Evolutionary conservation across 768 basidiomycete genomes (phyloP).

Genomic region (Trametes sanguinea): DNA sequence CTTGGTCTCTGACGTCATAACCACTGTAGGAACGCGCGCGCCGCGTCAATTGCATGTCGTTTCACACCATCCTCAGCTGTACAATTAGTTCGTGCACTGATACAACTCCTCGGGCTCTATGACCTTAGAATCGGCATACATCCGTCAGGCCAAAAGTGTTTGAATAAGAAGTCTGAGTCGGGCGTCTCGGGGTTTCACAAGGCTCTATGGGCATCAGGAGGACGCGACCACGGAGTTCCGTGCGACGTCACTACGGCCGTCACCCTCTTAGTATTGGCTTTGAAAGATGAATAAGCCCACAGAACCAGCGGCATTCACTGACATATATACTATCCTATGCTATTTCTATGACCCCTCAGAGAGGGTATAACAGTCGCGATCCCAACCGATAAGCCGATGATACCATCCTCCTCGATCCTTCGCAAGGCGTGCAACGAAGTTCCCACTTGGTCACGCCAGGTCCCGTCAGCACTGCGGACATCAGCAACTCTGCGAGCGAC

Average conservation of each 20-base stretch:
- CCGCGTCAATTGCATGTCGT: not conserved
- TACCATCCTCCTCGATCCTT: constrained; percentile 18
- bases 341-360: too few relatives aligned
- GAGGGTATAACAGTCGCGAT: constrained; percentile 1
- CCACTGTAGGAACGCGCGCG: too few relatives aligned
- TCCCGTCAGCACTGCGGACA: not conserved
- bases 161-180: too few relatives aligned
- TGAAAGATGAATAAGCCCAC: not conserved
- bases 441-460: not conserved
- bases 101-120: too few relatives aligned
- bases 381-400: constrained; percentile 22
- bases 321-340: too few relatives aligned
- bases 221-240: constrained; percentile 3
- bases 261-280: not conserved
- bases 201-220: not conserved
- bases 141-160: too few relatives aligned
- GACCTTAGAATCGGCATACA: too few relatives aligned
- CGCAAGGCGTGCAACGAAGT: not conserved
- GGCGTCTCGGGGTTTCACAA: too few relatives aligned
- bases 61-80: not conserved
- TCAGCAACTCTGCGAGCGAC: constrained; percentile 12
- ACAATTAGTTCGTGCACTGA: too few relatives aligned
- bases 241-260: not conserved
- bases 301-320: not conserved
- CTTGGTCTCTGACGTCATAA: too few relatives aligned